Base-by-base conservation (phyloP, 345 rosid genomes). In the Dimocarpus longan region DNA sequence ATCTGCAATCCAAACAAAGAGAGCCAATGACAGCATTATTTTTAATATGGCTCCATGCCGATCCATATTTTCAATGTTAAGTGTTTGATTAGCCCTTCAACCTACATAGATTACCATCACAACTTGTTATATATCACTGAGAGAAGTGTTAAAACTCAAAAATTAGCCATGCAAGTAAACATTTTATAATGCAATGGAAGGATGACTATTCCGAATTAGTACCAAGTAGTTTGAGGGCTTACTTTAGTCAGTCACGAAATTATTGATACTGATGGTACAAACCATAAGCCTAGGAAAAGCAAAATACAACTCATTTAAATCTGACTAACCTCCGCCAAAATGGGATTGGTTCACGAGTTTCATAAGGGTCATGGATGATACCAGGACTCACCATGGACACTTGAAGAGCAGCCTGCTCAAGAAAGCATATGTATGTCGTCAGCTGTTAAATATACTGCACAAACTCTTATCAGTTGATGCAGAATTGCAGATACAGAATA, bases 331-430 rank as follows among this genome's bases (percentile, higher is more conserved):
- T 93, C 80, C 71, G 76, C 98, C 97, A 96, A 76, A 93, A 87
- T 15, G 98, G 72, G 78, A 96, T 89, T 63, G 81, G 83, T 81
- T 91, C 95, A 21, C 86, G 90, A 60, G 87, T 85, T 74, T 86
- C 82, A 83, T 92, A 95, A 66, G 97, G 97, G 80, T 94, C 99
- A 84, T 89, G 90, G 40, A 96, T 88, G 84, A 94, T 84, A 71
- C 99, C 99, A 70, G 99, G 99, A 83, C 97, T 96, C 8, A 87
- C 86, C 84, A 96, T 83, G 13, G 93, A 74, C 32, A 94, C 85
- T 80, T 89, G 83, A 82, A 90, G 85, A 39, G 93, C 87, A 40
- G 92, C 94, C 98, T 96, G 88, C 84, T 89, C 64, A 56, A 52
- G 54, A 83, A 52, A 8, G 75, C 37, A 56, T 63, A 32, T 67